These are phyloP conservation scores for Madurella fahalii DNA, from an alignment of 2,329 filamentous ascomycete genomes.

Conservation along the genomic window DNA sequence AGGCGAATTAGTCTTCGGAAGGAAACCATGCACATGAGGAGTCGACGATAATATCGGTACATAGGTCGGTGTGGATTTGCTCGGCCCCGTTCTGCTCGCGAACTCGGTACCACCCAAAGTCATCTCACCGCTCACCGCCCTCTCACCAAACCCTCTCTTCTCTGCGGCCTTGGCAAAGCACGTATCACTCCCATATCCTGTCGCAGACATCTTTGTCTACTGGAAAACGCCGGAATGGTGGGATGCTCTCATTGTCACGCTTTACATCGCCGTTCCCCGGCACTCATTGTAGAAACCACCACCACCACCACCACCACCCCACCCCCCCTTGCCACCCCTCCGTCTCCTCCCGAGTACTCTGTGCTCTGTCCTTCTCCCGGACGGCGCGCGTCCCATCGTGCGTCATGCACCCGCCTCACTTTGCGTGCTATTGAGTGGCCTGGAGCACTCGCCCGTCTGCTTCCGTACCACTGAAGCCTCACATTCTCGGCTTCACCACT, in stretches of 20 bases:
- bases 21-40: neutral
- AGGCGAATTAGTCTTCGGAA: neutral
- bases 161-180: no score
- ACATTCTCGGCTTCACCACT: neutral
- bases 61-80: neutral
- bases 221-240: no score
- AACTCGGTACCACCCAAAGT: neutral
- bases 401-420: constrained; percentile 14
- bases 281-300: neutral
- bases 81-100: neutral
- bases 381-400: neutral
- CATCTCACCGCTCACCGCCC: constrained; percentile 3
- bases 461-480: neutral
- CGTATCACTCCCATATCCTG: neutral
- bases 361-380: neutral
- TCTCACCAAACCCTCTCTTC: neutral
- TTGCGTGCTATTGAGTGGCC: neutral
- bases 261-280: neutral
- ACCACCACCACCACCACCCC: no score
- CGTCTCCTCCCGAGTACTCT: neutral
- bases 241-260: no score
- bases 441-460: neutral
- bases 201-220: no score
- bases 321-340: no score
- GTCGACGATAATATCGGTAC: neutral